These are phyloP conservation scores for Chlorella ohadii DNA, from an alignment of 139 green algal species.

Conservation along the genomic window DNA sequence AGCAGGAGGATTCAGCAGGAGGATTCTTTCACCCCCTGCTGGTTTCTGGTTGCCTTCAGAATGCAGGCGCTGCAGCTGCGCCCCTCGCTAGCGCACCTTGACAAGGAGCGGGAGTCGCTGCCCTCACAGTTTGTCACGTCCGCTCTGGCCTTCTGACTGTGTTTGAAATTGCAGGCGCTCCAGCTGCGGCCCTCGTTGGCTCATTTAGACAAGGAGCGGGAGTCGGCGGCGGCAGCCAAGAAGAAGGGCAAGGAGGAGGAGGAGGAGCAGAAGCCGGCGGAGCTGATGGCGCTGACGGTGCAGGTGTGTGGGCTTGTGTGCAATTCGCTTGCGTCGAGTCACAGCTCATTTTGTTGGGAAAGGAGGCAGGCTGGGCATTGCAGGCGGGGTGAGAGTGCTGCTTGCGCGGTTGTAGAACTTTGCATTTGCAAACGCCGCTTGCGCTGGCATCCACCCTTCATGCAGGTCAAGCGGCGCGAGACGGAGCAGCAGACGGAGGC, in stretches of 20 bases:
- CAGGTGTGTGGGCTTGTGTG: not conserved
- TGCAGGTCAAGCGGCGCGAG: slow-evolving; percentile 78
- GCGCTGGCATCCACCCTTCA: not conserved
- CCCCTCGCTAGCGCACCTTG: slow-evolving; percentile 76
- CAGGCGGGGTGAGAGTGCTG: too few relatives aligned
- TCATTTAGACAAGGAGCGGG: slow-evolving; percentile 66
- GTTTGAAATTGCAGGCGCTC: too few relatives aligned
- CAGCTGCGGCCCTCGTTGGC: too few relatives aligned
- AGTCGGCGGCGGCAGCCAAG: slow-evolving; percentile 12
- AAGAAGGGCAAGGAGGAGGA: slow-evolving; percentile 46
- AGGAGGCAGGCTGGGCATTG: too few relatives aligned
- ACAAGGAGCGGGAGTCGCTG: slow-evolving; percentile 11
- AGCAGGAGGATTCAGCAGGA: too few relatives aligned
- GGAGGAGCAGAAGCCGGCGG: slow-evolving; percentile 39
- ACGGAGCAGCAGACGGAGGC: slow-evolving; percentile 87
- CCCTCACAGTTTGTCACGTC: too few relatives aligned
- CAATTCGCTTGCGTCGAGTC: not conserved
- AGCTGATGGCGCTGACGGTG: slow-evolving; percentile 51
- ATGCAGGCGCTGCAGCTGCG: slow-evolving; percentile 78
- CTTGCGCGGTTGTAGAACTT: too few relatives aligned
- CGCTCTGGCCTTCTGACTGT: too few relatives aligned
- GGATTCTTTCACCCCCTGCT: too few relatives aligned
- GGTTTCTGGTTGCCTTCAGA: too few relatives aligned
- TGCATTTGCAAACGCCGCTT: too few relatives aligned
- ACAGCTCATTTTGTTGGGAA: too few relatives aligned